Base-by-base conservation (phyloP, 495 filamentous ascomycete genomes). In the Neurospora sp. region DNA sequence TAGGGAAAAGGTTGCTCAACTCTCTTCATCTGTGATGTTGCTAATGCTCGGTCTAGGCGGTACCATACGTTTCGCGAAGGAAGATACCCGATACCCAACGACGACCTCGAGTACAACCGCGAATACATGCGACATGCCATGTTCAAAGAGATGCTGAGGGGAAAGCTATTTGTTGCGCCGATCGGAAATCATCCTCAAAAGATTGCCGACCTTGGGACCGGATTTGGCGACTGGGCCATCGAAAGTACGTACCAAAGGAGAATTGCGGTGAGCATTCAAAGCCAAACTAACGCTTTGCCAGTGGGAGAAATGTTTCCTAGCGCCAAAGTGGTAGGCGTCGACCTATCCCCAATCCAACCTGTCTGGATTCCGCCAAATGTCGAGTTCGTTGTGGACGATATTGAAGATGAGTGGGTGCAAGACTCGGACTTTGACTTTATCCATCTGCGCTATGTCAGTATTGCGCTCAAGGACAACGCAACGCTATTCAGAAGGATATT, bases 191-290 rank as follows among this genome's bases (percentile, higher is more conserved):
- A 86, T n/a, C 84, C 87, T 1, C 85, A 91, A 72, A 87, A 88
- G 72, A 86, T 91, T 27, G 83, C 93, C 11, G 91, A 93, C 75
- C 77, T 93, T 44, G 91, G 91, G 59, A 92, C 90, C 1, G 91
- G 91, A 6, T 85, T 83, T 71, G 85, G 84, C 16, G 77, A 81
- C 72, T 92, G 91, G 90, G 87, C 90, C 8, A 90, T 92, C 54
- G 90, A 90, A 76, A 84, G 90, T 85, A 83, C 79, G 87, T 77
- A 11, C 44, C 46, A 74, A 72, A 73, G 59, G 71, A 40, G 48
- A 76, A 41, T 70, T 73, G 54, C 73, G 38, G 54, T 39, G 54
- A 44, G 69, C 20, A 31, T 31, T 31, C 31, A 31, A 27, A 38
- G 5, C n/a, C 14, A 38, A 35, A 18, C 71, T 70, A n/a, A 62